Evolutionary conservation across 164 flowering plant species (phyloP).

Genomic region (Amborella trichopoda): DNA sequence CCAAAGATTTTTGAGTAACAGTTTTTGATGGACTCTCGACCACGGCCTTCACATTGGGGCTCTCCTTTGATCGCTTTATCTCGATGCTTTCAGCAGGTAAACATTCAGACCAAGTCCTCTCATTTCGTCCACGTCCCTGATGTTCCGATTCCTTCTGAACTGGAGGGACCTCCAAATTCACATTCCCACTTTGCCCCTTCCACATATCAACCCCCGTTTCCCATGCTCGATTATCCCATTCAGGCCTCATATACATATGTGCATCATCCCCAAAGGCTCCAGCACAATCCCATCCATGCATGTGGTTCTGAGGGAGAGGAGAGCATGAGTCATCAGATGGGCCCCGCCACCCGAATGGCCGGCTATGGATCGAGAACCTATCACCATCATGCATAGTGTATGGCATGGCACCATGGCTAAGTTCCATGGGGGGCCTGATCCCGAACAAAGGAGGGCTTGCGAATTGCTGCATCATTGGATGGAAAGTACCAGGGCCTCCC

Average conservation of each 20-base stretch:
- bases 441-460: conserved; percentile 59
- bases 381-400: conserved; percentile 65
- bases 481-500: conserved; percentile 59
- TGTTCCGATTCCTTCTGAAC: conserved; percentile 34
- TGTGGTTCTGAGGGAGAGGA: conserved; percentile 15
- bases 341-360: conserved; percentile 73
- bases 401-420: conserved; percentile 56
- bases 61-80: conserved; percentile 13
- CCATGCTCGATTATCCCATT: conserved; percentile 66
- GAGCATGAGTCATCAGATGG: conserved; percentile 47
- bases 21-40: conserved; percentile 14
- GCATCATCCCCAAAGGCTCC: conserved; percentile 50
- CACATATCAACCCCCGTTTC: conserved; percentile 43
- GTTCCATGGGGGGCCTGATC: conserved; percentile 59
- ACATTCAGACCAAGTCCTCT: conserved; percentile 14
- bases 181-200: conserved; percentile 52
- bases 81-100: conserved; percentile 28
- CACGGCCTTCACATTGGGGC: conserved; percentile 12
- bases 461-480: conserved; percentile 55
- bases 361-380: conserved; percentile 52
- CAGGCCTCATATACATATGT: conserved; percentile 45
- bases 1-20: conserved; percentile 17
- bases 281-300: conserved; percentile 76
- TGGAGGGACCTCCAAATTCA: conserved; percentile 26
- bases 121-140: conserved; percentile 16